A percentile compares a stretch with the other conserved stretches of the same genome.
Evolutionary conservation across 2,329 filamentous ascomycete genomes (phyloP).

Genomic region (Pseudodiploospora longispora): DNA sequence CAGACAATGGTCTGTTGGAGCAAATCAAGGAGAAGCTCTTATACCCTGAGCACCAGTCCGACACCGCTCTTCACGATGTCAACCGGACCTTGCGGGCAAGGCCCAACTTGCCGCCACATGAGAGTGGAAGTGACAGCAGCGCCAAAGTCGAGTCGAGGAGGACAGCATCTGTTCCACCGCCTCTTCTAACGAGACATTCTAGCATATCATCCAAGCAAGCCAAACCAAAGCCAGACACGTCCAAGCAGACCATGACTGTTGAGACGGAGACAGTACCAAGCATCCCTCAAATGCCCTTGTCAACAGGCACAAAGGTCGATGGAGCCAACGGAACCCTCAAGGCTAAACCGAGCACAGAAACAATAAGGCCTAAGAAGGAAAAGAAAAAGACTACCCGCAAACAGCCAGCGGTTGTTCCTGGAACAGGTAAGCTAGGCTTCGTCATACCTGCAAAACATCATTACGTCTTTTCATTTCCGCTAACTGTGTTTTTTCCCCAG

Average conservation of each 20-base stretch:
- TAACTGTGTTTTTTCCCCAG: constrained; percentile 33
- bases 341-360: constrained; percentile 87
- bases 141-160: constrained; percentile 34
- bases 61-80: constrained; percentile 29
- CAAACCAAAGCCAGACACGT: constrained; percentile 69
- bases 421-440: constrained; percentile 54
- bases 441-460: neutral
- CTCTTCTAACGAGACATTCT: constrained; percentile 56
- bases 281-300: constrained; percentile 74
- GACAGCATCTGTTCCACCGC: constrained; percentile 40
- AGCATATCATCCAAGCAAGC: constrained; percentile 57
- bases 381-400: constrained; percentile 76
- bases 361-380: constrained; percentile 88
- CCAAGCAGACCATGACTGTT: constrained; percentile 85
- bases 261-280: constrained; percentile 94
- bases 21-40: constrained; percentile 42
- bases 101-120: constrained; percentile 38
- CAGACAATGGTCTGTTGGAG: constrained; percentile 39
- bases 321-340: constrained; percentile 66
- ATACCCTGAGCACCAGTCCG: constrained; percentile 33
- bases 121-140: constrained; percentile 61
- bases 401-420: constrained; percentile 59
- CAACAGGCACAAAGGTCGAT: constrained; percentile 53
- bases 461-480: neutral
- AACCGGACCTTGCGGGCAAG: constrained; percentile 38